Conservation (phyloP, 1,139 yeast species). For the Hyphopichia khmerensis region DNA sequence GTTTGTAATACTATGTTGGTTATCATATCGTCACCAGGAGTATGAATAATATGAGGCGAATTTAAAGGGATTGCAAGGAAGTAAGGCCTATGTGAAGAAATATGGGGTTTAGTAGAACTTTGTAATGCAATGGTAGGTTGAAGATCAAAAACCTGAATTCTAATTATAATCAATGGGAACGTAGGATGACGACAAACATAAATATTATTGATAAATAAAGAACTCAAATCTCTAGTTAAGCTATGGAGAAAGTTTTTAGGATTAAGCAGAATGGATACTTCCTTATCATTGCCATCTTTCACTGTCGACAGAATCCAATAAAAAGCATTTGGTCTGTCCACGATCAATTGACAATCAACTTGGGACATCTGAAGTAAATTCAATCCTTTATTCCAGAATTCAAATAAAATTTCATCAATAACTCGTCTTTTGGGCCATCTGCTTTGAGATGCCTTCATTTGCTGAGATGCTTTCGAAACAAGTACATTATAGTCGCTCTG, state of each 20-base stretch:
- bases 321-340: slow-evolving; percentile 53
- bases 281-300: slow-evolving; percentile 33
- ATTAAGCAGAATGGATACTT: slow-evolving; percentile 34
- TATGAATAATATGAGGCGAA: slow-evolving; percentile 66
- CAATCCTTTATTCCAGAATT: slow-evolving; percentile 63
- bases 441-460: slow-evolving; percentile 9
- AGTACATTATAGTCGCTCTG: slow-evolving; percentile 27
- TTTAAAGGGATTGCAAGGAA: slow-evolving; percentile 67
- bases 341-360: slow-evolving; percentile 62
- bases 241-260: slow-evolving; percentile 48
- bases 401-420: slow-evolving; percentile 50
- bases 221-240: slow-evolving; percentile 47
- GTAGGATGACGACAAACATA: slow-evolving; percentile 68
- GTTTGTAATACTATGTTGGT: slow-evolving; percentile 59
- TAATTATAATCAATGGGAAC: slow-evolving; percentile 56
- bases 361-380: slow-evolving; percentile 72
- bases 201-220: slow-evolving; percentile 55
- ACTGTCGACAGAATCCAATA: slow-evolving; percentile 63
- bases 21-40: slow-evolving; percentile 47
- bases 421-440: slow-evolving; percentile 41
- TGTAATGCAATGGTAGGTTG: slow-evolving; percentile 19
- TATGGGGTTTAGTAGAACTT: slow-evolving; percentile 29
- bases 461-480: slow-evolving; percentile 19
- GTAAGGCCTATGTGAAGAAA: slow-evolving; percentile 56
- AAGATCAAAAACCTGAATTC: slow-evolving; percentile 70